Base-by-base conservation (phyloP, 2,329 filamentous ascomycete genomes). In the Curvularia sp. region DNA sequence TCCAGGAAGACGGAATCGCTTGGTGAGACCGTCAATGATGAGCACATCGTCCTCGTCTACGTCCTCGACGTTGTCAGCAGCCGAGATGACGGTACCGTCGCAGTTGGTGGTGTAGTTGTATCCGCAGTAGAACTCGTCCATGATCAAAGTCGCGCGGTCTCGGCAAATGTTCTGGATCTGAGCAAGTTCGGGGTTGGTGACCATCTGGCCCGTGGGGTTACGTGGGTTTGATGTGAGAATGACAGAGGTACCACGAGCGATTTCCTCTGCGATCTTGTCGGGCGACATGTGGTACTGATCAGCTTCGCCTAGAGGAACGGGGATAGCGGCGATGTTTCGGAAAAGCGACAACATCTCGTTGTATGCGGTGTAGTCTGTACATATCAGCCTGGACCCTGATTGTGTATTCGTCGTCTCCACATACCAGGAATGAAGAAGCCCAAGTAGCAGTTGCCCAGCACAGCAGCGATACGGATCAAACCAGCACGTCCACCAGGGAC, bases 331-430 rank as follows among this genome's bases (percentile, higher is more conserved):
- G 42, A 75, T 77, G 78, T 97, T 97, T 80, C 91, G 93, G 85
- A 98, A 97, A 58, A 97, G 82, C 57, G 89, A 92, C 80, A 97
- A 80, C 93, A 98, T 97, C 82, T 97, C 93, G 74, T 96, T 97
- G 83, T 98, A 98, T 2, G 94, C 94, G 3, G 93, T 97, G 80
- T 97, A 97, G 77, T 97, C 75, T 78, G 5, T 61, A 67, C 30
- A 72, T 30, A 47, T 73, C 34, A 72, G 59, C 46, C 39, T 19
- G 5, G 15, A 25, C 28, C 30, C 23, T 15, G 5, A 8, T 3
- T 7, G 7, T 12, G 1, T 4, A 13, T 32, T 10, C 15, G 15
- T 7, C 10, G 13, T 13, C 18, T 32, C 0, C 13, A 61, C 67
- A 41, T 60, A 74, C 71, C 91, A 38, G 45, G 92, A 74, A 96